Percentiles rank a stretch among this genome's conserved stretches.
phyloP scores from a whole-genome alignment of 192 early-diverging fungal species.

The Coemansia sp. region DNA sequence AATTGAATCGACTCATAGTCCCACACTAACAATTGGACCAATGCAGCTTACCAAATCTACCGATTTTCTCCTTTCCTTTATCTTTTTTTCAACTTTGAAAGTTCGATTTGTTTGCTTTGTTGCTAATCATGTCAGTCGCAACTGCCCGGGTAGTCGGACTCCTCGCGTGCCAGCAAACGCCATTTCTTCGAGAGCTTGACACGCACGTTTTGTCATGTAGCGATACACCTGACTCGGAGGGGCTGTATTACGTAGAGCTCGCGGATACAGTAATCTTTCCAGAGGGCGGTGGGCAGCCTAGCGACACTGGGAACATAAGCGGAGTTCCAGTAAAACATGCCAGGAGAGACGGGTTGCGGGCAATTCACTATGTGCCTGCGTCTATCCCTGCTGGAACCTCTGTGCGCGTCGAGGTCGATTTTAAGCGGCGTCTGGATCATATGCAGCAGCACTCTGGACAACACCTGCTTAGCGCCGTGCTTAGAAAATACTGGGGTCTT shows the following conservation, averaged over 20 bases:
- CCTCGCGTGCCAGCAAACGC: slow-evolving; percentile 64
- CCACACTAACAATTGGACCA: too few relatives aligned
- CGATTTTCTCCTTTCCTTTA: too few relatives aligned
- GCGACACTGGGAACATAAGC: slow-evolving; percentile 63
- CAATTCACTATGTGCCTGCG: slow-evolving; percentile 62
- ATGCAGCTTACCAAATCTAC: too few relatives aligned
- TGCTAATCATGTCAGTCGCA: background rate
- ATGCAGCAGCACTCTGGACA: slow-evolving; percentile 77
- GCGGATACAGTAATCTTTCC: slow-evolving; percentile 78
- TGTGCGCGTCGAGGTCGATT: slow-evolving; percentile 64
- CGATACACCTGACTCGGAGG: slow-evolving; percentile 56
- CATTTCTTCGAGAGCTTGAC: slow-evolving; percentile 51
- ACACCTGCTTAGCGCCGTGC: slow-evolving; percentile 70
- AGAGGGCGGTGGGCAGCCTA: slow-evolving; percentile 73
- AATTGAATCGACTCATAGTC: too few relatives aligned
- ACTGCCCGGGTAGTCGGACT: slow-evolving; percentile 54
- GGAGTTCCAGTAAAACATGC: slow-evolving; percentile 62
- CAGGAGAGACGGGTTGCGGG: slow-evolving; percentile 61
- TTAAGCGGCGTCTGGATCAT: slow-evolving; percentile 69
- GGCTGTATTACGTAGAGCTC: slow-evolving; percentile 64
- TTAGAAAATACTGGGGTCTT: slow-evolving; percentile 63
- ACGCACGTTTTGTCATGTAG: slow-evolving; percentile 61
- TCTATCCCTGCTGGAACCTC: slow-evolving; percentile 53
- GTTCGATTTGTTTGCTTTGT: background rate
- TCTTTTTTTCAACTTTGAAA: too few relatives aligned